These are phyloP conservation scores for Priceomyces medius DNA, from an alignment of 805 yeast genomes.

Conservation along the genomic window DNA sequence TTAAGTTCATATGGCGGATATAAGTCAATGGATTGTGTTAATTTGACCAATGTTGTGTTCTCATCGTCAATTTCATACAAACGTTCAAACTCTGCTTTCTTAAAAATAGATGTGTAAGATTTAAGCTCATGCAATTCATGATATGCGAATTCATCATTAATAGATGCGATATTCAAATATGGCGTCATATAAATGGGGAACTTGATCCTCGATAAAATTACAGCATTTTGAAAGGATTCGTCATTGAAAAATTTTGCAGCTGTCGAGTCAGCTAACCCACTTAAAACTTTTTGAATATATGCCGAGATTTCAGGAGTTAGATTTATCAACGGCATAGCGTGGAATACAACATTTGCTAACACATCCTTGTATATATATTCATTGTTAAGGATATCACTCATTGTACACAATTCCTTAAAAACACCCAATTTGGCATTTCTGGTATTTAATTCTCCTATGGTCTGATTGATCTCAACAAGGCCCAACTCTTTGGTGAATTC, in stretches of 20 bases:
- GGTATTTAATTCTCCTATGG: constrained; percentile 35
- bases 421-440: constrained; percentile 44
- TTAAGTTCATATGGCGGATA: constrained; percentile 57
- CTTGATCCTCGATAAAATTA: constrained; percentile 65
- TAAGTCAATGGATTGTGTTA: constrained; percentile 48
- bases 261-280: constrained; percentile 44
- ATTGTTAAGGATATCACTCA: constrained; percentile 44
- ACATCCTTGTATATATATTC: constrained; percentile 54
- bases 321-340: constrained; percentile 50
- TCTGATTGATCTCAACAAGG: constrained; percentile 13
- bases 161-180: constrained; percentile 56
- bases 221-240: constrained; percentile 41
- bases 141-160: constrained; percentile 66
- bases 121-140: constrained; percentile 57
- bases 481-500: constrained; percentile 19
- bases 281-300: constrained; percentile 42
- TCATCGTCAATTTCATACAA: constrained; percentile 50
- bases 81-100: constrained; percentile 35
- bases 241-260: constrained; percentile 46
- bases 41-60: constrained; percentile 51
- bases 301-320: constrained; percentile 45
- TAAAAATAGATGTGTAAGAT: constrained; percentile 58
- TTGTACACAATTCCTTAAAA: constrained; percentile 41
- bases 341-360: constrained; percentile 42
- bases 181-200: constrained; percentile 67